Evolutionary conservation across 257 asterid genomes (phyloP).

Genomic region (Capsicum rhomboideum): DNA sequence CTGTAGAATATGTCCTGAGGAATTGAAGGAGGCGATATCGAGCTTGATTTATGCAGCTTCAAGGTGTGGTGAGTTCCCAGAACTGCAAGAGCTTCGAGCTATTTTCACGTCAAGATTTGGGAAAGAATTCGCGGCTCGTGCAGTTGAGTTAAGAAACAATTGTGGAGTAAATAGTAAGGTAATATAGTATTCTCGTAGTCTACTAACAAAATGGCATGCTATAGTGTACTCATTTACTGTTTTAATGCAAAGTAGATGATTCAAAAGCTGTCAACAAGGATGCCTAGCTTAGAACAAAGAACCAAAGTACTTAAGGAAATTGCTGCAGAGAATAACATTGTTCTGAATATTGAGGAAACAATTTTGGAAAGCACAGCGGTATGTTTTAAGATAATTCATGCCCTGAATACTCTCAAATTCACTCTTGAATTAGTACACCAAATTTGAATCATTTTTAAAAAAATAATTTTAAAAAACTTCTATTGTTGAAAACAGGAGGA

Average conservation of each 20-base stretch:
- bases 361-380: constrained; percentile 25
- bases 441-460: no score
- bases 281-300: constrained; percentile 57
- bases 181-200: not conserved
- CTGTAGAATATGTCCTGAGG: constrained; percentile 73
- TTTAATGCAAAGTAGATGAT: constrained; percentile 32
- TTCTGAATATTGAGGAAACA: constrained; percentile 32
- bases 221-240: not conserved
- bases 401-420: not conserved
- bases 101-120: constrained; percentile 50
- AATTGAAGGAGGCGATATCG: constrained; percentile 56
- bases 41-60: constrained; percentile 66
- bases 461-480: no score
- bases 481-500: constrained; percentile 16
- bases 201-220: not conserved
- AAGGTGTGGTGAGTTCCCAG: constrained; percentile 95
- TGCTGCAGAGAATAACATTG: constrained; percentile 61
- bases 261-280: constrained; percentile 70
- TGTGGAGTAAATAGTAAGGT: constrained; percentile 89
- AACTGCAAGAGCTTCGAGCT: constrained; percentile 63
- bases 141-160: constrained; percentile 69
- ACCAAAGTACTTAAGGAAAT: constrained; percentile 51
- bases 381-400: not conserved
- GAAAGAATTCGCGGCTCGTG: constrained; percentile 54
- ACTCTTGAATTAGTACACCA: not conserved